Evolutionary conservation across 1,284 basidiomycete species (phyloP).

Genomic region (Moesziomyces sp.): DNA sequence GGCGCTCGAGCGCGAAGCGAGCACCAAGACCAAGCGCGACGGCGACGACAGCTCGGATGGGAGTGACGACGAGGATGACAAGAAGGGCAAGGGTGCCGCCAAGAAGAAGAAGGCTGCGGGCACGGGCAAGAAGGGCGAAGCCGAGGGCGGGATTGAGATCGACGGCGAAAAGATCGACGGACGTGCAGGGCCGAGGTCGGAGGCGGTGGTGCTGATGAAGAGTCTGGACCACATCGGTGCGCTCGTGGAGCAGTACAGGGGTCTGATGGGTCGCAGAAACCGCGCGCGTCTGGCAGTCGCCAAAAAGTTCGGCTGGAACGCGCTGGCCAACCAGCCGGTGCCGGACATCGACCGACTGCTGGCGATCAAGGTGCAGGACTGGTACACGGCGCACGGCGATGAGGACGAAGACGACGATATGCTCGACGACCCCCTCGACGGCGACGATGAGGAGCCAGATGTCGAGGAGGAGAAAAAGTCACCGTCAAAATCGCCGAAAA

Average conservation of each 20-base stretch:
- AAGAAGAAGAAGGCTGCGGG: slow-evolving; percentile 24
- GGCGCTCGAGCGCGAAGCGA: slow-evolving; percentile 50
- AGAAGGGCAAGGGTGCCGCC: slow-evolving; percentile 1
- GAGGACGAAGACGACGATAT: slow-evolving; percentile 7
- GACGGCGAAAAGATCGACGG: slow-evolving; percentile 56
- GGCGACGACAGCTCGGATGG: slow-evolving; percentile 14
- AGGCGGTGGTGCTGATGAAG: slow-evolving; percentile 56
- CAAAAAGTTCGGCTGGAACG: slow-evolving; percentile 19
- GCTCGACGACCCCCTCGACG: not conserved
- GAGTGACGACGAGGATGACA: slow-evolving; percentile 15
- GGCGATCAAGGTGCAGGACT: slow-evolving; percentile 35
- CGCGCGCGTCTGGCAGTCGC: slow-evolving; percentile 41
- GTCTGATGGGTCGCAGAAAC: slow-evolving; percentile 40
- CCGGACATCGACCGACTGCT: slow-evolving; percentile 27
- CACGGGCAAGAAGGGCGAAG: slow-evolving; percentile 14
- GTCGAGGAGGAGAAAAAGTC: slow-evolving; percentile 6
- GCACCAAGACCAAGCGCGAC: slow-evolving; percentile 12
- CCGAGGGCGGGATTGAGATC: slow-evolving; percentile 28
- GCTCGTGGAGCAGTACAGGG: slow-evolving; percentile 34
- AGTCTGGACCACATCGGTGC: slow-evolving; percentile 39
- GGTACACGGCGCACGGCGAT: slow-evolving; percentile 20
- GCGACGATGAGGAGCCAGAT: slow-evolving; percentile 3
- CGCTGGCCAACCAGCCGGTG: slow-evolving; percentile 20
- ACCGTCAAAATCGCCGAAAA: slow-evolving; percentile 10
- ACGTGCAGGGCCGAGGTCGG: slow-evolving; percentile 47